A percentile compares a stretch with the other conserved stretches of the same genome.
Conservation (phyloP, 306 rosid species). For the Lupinus albus region DNA sequence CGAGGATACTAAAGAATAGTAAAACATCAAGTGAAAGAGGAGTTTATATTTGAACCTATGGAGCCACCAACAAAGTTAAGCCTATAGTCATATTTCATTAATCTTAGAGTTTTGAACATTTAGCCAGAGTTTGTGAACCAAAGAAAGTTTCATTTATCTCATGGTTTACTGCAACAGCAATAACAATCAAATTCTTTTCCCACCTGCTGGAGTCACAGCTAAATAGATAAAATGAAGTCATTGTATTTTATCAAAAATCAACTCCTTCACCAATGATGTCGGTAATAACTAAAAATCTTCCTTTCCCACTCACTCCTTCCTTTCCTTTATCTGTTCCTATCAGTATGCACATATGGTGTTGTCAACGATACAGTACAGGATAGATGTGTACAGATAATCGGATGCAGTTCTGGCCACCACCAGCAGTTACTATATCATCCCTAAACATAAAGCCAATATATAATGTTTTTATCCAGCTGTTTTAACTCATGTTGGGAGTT, state of each 20-base stretch:
- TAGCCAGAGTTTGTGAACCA: neutral
- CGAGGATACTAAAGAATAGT: neutral
- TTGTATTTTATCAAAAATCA: neutral
- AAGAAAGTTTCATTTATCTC: neutral
- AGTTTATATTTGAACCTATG: neutral
- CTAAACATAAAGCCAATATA: neutral
- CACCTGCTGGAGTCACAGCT: neutral
- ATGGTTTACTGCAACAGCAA: neutral
- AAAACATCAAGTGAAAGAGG: conserved; percentile 3
- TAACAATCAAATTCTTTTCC: no score
- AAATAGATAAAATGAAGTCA: neutral
- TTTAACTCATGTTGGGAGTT: neutral
- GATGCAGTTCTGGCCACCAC: conserved; percentile 9
- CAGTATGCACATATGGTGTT: no score
- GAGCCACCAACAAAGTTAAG: neutral
- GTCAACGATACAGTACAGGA: no score
- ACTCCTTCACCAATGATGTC: no score
- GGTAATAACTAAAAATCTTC: no score
- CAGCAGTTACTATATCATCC: conserved; percentile 2
- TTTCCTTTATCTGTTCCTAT: no score
- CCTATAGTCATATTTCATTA: neutral
- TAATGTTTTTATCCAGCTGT: neutral
- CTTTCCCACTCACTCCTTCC: no score
- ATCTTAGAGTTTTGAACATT: neutral
- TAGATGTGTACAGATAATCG: neutral